Evolutionary conservation across 345 rosid genomes (phyloP).

Genomic region (Hibiscus mutabilis): DNA sequence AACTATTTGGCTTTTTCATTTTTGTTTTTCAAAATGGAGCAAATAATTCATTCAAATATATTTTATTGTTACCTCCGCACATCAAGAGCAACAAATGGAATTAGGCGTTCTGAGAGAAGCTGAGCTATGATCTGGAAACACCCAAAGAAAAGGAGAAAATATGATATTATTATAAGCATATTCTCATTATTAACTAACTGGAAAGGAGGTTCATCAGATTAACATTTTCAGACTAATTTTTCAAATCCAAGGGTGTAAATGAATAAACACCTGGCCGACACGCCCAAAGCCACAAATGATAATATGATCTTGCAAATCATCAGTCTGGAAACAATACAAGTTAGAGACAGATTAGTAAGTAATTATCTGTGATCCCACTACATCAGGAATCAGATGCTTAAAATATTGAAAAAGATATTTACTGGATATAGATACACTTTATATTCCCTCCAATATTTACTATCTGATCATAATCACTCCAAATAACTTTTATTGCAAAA

Average conservation of each 20-base stretch:
- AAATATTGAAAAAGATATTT: background rate
- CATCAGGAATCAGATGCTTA: background rate
- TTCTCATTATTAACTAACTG: background rate
- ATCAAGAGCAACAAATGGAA: background rate
- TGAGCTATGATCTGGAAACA: background rate
- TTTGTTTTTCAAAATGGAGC: background rate
- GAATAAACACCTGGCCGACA: background rate
- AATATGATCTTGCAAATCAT: background rate
- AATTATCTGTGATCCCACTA: background rate
- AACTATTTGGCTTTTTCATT: background rate
- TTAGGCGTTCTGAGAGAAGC: background rate
- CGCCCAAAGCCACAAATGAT: background rate
- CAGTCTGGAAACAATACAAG: conserved; percentile 36
- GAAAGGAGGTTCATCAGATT: background rate
- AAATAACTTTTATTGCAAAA: background rate
- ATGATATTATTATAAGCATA: background rate
- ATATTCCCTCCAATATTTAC: background rate
- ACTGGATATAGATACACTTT: background rate
- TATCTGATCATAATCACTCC: background rate
- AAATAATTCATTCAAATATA: background rate
- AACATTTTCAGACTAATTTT: background rate
- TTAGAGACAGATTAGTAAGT: conserved; percentile 10
- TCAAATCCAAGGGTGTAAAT: background rate
- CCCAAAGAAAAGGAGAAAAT: background rate
- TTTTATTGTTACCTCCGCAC: background rate